Percentiles rank a stretch among this genome's conserved stretches.
These are phyloP conservation scores for Candida easanensis DNA, from an alignment of 805 yeast genomes.

Conservation along the genomic window DNA sequence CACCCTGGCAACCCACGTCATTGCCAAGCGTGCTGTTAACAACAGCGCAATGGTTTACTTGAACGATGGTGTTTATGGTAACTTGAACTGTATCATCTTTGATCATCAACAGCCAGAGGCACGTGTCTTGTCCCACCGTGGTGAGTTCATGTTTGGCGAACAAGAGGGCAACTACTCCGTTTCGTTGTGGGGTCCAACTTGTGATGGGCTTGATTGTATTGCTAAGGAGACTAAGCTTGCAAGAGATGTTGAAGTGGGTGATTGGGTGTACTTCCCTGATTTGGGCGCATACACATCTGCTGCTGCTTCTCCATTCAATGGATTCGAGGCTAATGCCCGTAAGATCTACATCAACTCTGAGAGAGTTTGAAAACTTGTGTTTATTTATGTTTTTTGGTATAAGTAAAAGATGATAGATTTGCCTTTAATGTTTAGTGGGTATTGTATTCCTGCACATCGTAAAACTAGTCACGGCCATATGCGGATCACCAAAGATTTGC, in stretches of 20 bases:
- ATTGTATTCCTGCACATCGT: no score
- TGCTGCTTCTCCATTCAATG: conserved; percentile 92
- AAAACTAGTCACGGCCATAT: no score
- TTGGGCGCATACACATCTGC: conserved; percentile 92
- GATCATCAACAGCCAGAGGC: conserved; percentile 87
- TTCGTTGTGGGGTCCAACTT: conserved; percentile 97
- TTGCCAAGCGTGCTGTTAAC: conserved; percentile 67
- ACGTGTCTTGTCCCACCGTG: conserved; percentile 56
- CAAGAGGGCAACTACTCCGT: conserved; percentile 34
- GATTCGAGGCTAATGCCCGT: conserved; percentile 62
- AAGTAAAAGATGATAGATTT: no score
- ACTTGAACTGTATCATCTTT: conserved; percentile 87
- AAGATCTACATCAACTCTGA: conserved; percentile 62
- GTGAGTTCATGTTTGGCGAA: conserved; percentile 39
- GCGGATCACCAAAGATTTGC: no score
- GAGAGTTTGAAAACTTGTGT: conserved; percentile 6
- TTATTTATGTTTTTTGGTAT: background rate
- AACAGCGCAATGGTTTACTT: conserved; percentile 71
- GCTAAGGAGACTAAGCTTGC: conserved; percentile 50
- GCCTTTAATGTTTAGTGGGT: no score
- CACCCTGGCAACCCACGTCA: conserved; percentile 78
- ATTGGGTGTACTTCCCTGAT: conserved; percentile 83
- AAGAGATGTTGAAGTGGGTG: conserved; percentile 72
- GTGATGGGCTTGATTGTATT: conserved; percentile 93
- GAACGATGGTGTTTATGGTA: conserved; percentile 95